Conservation (phyloP, 805 yeast species). For the Scheffersomyces lignosus region DNA sequence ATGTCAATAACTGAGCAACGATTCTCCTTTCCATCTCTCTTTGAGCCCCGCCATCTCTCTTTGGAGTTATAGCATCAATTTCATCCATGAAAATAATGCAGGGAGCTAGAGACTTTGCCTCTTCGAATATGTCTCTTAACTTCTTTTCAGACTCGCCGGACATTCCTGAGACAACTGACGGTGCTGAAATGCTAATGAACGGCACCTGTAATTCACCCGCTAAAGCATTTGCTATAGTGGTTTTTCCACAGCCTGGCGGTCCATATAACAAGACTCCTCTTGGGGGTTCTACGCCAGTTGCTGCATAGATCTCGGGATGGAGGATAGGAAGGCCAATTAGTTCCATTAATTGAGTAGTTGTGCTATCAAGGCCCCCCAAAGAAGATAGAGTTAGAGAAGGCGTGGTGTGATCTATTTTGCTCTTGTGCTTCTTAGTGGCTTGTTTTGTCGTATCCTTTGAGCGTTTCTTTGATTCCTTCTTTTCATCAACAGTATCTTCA, state of each 20-base stretch:
- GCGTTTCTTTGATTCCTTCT: slow-evolving; percentile 50
- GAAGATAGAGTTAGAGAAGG: slow-evolving; percentile 69
- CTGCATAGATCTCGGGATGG: slow-evolving; percentile 86
- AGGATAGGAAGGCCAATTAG: slow-evolving; percentile 86
- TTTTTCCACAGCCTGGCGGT: slow-evolving; percentile 99
- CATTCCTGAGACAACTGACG: slow-evolving; percentile 97
- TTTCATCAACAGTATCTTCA: slow-evolving; percentile 6
- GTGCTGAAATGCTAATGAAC: slow-evolving; percentile 87
- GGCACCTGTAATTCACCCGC: slow-evolving; percentile 96
- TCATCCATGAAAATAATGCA: slow-evolving; percentile 93
- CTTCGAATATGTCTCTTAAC: slow-evolving; percentile 88
- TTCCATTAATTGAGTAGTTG: slow-evolving; percentile 86
- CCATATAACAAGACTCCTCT: slow-evolving; percentile 93
- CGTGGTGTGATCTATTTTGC: slow-evolving; percentile 61
- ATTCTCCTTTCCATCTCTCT: slow-evolving; percentile 97
- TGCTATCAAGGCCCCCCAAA: slow-evolving; percentile 85
- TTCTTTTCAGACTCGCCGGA: slow-evolving; percentile 98
- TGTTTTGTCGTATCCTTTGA: slow-evolving; percentile 45
- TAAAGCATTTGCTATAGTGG: slow-evolving; percentile 91
- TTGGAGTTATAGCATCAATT: slow-evolving; percentile 97
- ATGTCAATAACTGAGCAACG: slow-evolving; percentile 91
- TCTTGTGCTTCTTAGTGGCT: slow-evolving; percentile 26
- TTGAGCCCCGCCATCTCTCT: slow-evolving; percentile 92
- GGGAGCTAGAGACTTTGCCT: slow-evolving; percentile 87
- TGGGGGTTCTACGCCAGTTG: slow-evolving; percentile 94